Evolutionary conservation across 2,329 filamentous ascomycete genomes (phyloP).

Genomic region (Stylonectria norvegica): DNA sequence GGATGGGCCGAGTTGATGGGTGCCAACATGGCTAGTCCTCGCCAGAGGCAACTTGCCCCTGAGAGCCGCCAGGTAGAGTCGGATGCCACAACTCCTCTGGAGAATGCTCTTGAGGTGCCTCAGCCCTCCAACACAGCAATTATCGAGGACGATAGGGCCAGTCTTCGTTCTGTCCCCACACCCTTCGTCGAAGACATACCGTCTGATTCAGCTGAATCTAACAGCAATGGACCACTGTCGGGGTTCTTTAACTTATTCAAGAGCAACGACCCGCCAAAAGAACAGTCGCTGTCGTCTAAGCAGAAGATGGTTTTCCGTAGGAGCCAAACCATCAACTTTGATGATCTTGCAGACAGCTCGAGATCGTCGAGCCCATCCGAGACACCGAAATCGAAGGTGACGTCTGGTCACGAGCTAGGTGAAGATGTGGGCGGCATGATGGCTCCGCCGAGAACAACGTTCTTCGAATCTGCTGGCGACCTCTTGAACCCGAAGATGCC

Average conservation of each 20-base stretch:
- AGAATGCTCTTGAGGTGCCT: constrained; percentile 59
- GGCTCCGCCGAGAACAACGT: constrained; percentile 82
- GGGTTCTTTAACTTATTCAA: constrained; percentile 74
- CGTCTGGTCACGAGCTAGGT: constrained; percentile 47
- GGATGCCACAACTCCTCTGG: constrained; percentile 34
- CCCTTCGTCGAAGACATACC: constrained; percentile 25
- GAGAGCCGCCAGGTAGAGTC: constrained; percentile 33
- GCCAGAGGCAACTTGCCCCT: constrained; percentile 41
- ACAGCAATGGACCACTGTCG: constrained; percentile 51
- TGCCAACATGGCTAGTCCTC: constrained; percentile 51
- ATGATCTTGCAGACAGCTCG: constrained; percentile 9
- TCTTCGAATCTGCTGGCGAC: constrained; percentile 94
- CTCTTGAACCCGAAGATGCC: constrained; percentile 87
- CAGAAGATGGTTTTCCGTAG: constrained; percentile 70
- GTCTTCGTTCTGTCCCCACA: constrained; percentile 45
- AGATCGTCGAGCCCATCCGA: constrained; percentile 4
- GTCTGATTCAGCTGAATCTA: constrained; percentile 21
- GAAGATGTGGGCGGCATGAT: constrained; percentile 47
- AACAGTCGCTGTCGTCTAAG: constrained; percentile 52
- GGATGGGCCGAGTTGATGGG: constrained; percentile 91
- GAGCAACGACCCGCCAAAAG: constrained; percentile 49
- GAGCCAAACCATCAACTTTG: constrained; percentile 64
- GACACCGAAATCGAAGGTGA: constrained; percentile 36
- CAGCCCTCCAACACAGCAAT: constrained; percentile 65
- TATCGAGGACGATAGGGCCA: constrained; percentile 62